Evolutionary conservation across 768 basidiomycete genomes (phyloP).

Genomic region (Gautieria morchelliformis): DNA sequence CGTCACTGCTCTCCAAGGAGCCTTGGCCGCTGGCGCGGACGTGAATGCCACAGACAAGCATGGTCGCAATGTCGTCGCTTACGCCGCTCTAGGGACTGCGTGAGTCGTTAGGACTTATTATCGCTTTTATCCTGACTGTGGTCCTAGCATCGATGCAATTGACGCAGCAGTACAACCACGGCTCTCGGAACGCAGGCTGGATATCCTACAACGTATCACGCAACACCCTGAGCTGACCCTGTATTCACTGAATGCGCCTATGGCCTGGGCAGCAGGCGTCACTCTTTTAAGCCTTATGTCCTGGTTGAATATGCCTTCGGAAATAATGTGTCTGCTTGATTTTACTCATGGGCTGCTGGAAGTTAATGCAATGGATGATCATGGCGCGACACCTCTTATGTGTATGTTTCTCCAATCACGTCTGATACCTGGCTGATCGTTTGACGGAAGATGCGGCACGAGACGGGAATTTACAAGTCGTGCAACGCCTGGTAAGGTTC

Average conservation of each 20-base stretch:
- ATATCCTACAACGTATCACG: constrained; percentile 46
- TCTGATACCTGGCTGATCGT: constrained; percentile 3
- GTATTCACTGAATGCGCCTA: constrained; percentile 65
- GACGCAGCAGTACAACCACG: constrained; percentile 67
- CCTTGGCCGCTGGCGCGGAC: constrained; percentile 53
- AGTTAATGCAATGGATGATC: constrained; percentile 65
- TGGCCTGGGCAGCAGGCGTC: constrained; percentile 50
- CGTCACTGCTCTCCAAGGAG: constrained; percentile 39
- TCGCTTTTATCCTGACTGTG: background rate
- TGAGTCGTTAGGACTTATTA: background rate
- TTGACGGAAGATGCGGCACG: constrained; percentile 56
- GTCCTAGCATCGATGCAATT: constrained; percentile 29
- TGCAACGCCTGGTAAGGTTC: constrained; percentile 43
- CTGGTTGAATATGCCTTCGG: constrained; percentile 58
- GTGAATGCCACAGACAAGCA: constrained; percentile 53
- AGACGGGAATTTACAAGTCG: constrained; percentile 62
- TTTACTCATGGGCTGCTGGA: constrained; percentile 50
- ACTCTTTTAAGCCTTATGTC: constrained; percentile 72
- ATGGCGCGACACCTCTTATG: constrained; percentile 76
- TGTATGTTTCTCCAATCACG: constrained; percentile 40
- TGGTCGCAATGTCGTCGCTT: constrained; percentile 57
- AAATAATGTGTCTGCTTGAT: constrained; percentile 56
- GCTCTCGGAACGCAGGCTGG: constrained; percentile 46
- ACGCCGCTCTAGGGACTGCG: constrained; percentile 40
- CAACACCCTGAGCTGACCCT: constrained; percentile 51